Evolutionary conservation across 352 stramenopile species (phyloP), one percentile per base, ranked within the genome.

Genomic region (Phytophthora capsici): DNA sequence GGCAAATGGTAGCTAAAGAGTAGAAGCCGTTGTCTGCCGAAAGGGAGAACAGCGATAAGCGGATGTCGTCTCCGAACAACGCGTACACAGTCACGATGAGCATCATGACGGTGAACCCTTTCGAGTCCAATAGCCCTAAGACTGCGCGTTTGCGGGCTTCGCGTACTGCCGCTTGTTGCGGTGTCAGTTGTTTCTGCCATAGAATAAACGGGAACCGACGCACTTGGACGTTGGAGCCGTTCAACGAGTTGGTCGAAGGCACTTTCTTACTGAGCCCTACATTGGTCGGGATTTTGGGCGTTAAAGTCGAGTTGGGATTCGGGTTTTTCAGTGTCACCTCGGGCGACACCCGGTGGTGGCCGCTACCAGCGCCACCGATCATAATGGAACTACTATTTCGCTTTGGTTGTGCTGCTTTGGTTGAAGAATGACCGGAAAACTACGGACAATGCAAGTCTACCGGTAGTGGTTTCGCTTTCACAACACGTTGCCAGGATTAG

Each of bases 21-120:
- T 85, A 93, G 69, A 98, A 98, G 0, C 74, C 57, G 46, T 79
- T 76, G 72, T 98, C 95, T 13, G 82, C 86, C 1, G 53, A 53
- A n/a, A 80, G 79, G n/a, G 69, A 62, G 49, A 95, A 90, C 37
- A 81, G 49, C 19, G 90, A 85, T 19, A 97, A 59, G n/a, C 90
- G 80, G 23, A 98, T 81, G 71, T 98, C 93, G 64, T 98, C 91
- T 19, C 89, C 85, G 46, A 97, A 98, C 20, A 98, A 84, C 28
- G 91, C 92, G 73, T 97, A 98, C 36, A 98, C 67, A 8, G 94
- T 98, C 38, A 97, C 78, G 8, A 97, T 3, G 8, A 96, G 87
- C 88, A 98, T 98, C 47, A 92, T 61, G 14, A 92, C 66, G 3
- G 82, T 92, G 54, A 84, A 89, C 54, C 64, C 84, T 22, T 84